Evolutionary conservation across 192 early-diverging fungal genomes (phyloP), one percentile per base, ranked within the genome.

Genomic region (Rhizoclosmatium sp.): DNA sequence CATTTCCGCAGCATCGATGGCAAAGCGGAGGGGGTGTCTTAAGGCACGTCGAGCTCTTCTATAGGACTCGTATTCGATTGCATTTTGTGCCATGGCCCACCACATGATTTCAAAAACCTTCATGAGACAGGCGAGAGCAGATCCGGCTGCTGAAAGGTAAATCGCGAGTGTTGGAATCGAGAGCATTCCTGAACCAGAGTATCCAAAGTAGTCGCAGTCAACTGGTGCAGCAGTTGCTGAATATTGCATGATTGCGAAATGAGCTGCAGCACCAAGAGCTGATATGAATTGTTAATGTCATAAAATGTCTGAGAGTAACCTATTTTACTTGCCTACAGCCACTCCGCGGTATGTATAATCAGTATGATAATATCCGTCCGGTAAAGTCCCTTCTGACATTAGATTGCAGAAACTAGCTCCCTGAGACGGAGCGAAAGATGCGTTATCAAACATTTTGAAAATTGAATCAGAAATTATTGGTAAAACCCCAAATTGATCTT

Each of bases 311-410:
- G 31, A 31, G 31, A 31, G 31, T 31, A 31, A 31, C 31, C 31
- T 31, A 31, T 31, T 31, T 31, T 31, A 31, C 31, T 31, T 31
- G 31, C 31, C 76, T 31, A 44, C 44, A n/a, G 76, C 45, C 5
- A 78, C 65, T 19, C 76, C 76, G 5, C 66, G 64, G 41, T 31
- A 66, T 16, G 65, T 78, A 3, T n/a, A 21, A 2, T 49, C 10
- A 7, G 76, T 68, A 45, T 78, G 65, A 47, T 78, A 78, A 59
- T 69, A 78, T 51, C 76, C 76, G 45, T 78, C 76, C 23, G 76
- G 76, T 9, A n/a, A 44, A 31, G 76, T 78, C 4, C 76, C 76
- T 39, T 66, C 65, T 14, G n/a, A 40, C 19, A 78, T 4, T 7
- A 58, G 14, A 59, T 78, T 69, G 49, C 76, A 78, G 23, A 68